Conservation (phyloP, 139 green algal species). For the Micractinium conductrix region DNA sequence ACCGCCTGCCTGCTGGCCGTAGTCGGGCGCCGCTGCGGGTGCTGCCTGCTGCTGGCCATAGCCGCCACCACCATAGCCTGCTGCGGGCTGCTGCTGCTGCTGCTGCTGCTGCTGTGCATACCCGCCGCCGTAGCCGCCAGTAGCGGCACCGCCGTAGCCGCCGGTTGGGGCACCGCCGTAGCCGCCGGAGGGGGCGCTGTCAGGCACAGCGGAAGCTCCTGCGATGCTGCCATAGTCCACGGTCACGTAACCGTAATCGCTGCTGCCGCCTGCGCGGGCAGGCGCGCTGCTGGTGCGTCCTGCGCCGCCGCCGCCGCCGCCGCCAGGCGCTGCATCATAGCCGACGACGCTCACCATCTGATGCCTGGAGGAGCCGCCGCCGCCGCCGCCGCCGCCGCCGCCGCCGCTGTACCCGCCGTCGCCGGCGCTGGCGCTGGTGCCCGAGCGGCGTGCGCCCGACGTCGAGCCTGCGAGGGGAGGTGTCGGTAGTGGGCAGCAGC, state of each 20-base stretch:
- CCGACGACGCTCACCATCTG: constrained; percentile 75
- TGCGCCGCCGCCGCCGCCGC: not conserved
- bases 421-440: too few species aligned
- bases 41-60: constrained; percentile 14
- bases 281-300: not conserved
- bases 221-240: constrained; percentile 53
- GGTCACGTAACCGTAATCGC: constrained; percentile 25
- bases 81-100: constrained; percentile 21
- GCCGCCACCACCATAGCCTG: too few species aligned
- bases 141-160: not conserved
- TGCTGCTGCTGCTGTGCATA: constrained; percentile 28
- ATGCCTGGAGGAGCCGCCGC: constrained; percentile 1
- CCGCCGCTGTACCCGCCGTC: not conserved
- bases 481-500: too few species aligned
- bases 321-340: constrained; percentile 50
- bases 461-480: too few species aligned
- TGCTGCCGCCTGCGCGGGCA: not conserved
- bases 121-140: not conserved
- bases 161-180: not conserved
- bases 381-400: not conserved
- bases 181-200: not conserved
- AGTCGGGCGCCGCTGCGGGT: not conserved
- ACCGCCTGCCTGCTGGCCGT: constrained; percentile 8
- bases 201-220: not conserved
- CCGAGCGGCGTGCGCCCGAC: too few species aligned